A percentile compares a stretch with the other conserved stretches of the same genome.
These are phyloP conservation scores for Lactifluus pinguis DNA, from an alignment of 768 basidiomycete species.

Conservation along the genomic window DNA sequence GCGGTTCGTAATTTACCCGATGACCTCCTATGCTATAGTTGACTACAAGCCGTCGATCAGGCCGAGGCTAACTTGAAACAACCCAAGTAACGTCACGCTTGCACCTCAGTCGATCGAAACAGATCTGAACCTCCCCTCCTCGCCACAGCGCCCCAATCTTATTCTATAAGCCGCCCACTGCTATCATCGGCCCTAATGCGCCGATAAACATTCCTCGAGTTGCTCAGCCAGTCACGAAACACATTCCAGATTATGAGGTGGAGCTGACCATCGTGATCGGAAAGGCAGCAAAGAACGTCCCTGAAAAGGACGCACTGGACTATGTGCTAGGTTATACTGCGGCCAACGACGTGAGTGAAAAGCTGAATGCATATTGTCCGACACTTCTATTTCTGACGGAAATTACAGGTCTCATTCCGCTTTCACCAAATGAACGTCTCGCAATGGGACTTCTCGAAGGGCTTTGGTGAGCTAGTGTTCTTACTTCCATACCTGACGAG, in stretches of 20 bases:
- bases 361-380: conserved; percentile 3
- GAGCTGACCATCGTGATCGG: conserved; percentile 80
- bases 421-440: conserved; percentile 71
- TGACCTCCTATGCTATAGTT: not conserved
- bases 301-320: conserved; percentile 71
- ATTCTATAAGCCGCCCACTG: conserved; percentile 69
- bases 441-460: conserved; percentile 85
- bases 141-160: conserved; percentile 52
- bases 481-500: not conserved
- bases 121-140: not conserved
- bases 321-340: conserved; percentile 80
- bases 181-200: conserved; percentile 63
- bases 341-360: conserved; percentile 55
- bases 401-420: conserved; percentile 63
- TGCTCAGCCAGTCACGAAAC: conserved; percentile 60
- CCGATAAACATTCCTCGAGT: conserved; percentile 55
- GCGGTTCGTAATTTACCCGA: conserved; percentile 39
- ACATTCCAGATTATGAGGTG: conserved; percentile 76
- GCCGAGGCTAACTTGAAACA: conserved; percentile 56
- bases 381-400: not conserved
- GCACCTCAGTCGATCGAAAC: not conserved
- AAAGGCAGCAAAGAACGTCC: conserved; percentile 69
- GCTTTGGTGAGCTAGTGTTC: conserved; percentile 51
- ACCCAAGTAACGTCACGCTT: conserved; percentile 42
- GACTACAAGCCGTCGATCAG: conserved; percentile 27